Percentiles rank a stretch among this genome's conserved stretches.
Conservation (phyloP, 805 yeast genomes). For the Teunomyces gatunensis region DNA sequence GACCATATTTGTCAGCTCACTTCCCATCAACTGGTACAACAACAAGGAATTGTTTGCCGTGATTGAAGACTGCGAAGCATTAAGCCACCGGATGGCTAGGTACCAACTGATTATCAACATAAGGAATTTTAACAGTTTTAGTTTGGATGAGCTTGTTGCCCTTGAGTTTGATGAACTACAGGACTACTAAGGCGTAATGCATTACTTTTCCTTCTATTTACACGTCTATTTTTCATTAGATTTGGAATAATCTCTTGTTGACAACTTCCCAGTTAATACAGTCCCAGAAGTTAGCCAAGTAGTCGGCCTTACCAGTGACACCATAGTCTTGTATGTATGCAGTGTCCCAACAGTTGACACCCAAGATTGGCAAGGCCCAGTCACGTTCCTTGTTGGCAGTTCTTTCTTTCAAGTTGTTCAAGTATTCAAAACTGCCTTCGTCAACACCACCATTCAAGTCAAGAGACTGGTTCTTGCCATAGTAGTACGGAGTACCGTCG, state of each 20-base stretch:
- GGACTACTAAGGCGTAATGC: background rate
- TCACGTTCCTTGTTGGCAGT: constrained; percentile 47
- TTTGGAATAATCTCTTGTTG: constrained; percentile 47
- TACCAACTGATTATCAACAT: constrained; percentile 17
- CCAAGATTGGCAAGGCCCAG: constrained; percentile 70
- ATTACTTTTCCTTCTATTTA: background rate
- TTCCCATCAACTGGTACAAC: constrained; percentile 37
- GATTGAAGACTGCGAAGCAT: constrained; percentile 26
- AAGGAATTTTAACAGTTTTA: constrained; percentile 12
- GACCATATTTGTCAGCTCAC: constrained; percentile 30
- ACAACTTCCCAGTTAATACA: constrained; percentile 82
- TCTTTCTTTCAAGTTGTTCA: constrained; percentile 42
- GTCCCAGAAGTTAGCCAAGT: constrained; percentile 72
- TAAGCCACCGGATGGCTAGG: constrained; percentile 17
- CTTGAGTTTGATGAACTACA: constrained; percentile 20
- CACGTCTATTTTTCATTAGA: constrained; percentile 9
- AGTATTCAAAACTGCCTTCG: constrained; percentile 49
- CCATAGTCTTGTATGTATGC: constrained; percentile 89
- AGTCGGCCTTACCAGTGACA: constrained; percentile 65
- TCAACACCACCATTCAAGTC: constrained; percentile 76
- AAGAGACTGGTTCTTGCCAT: constrained; percentile 63
- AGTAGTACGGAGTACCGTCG: constrained; percentile 76
- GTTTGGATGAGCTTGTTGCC: constrained; percentile 19
- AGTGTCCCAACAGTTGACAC: constrained; percentile 83
- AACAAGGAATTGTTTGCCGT: constrained; percentile 26